A percentile compares a stretch with the other conserved stretches of the same genome.
phyloP scores from a whole-genome alignment of 345 rosid genomes.

The Anastatica hierochuntica region DNA sequence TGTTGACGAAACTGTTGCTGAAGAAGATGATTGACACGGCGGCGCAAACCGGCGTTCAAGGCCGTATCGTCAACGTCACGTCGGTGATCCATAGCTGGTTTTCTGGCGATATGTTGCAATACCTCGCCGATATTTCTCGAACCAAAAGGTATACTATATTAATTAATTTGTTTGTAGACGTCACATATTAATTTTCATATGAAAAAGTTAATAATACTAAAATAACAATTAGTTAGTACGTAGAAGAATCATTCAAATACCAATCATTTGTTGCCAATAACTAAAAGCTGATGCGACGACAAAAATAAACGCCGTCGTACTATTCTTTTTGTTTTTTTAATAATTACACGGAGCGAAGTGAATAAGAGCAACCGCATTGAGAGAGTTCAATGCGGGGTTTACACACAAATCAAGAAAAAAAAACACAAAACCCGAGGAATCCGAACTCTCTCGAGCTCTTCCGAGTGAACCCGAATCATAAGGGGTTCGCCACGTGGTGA shows the following conservation, averaged over 20 bases:
- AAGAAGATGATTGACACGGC: conserved; percentile 75
- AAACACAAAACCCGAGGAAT: too few species aligned
- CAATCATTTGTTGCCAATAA: conserved; percentile 21
- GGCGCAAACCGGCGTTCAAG: conserved; percentile 45
- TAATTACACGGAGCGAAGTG: too few species aligned
- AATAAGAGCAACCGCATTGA: too few species aligned
- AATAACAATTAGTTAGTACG: not conserved
- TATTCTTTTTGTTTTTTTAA: not conserved
- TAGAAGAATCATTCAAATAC: not conserved
- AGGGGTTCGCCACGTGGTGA: too few species aligned
- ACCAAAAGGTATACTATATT: conserved; percentile 64
- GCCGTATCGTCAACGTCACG: conserved; percentile 82
- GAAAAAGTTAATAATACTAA: too few species aligned
- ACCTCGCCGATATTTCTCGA: conserved; percentile 57
- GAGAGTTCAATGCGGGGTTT: too few species aligned
- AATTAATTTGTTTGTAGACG: conserved; percentile 20
- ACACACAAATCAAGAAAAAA: too few species aligned
- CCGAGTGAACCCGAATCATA: too few species aligned
- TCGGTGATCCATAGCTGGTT: conserved; percentile 83
- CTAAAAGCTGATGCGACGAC: conserved; percentile 19
- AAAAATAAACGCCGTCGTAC: conserved; percentile 28
- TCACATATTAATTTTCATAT: conserved; percentile 2
- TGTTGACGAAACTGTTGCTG: conserved; percentile 59
- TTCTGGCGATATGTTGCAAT: conserved; percentile 63
- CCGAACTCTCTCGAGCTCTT: too few species aligned